phyloP scores from a whole-genome alignment of 768 basidiomycete species.

The Termitomyces sp. region DNA sequence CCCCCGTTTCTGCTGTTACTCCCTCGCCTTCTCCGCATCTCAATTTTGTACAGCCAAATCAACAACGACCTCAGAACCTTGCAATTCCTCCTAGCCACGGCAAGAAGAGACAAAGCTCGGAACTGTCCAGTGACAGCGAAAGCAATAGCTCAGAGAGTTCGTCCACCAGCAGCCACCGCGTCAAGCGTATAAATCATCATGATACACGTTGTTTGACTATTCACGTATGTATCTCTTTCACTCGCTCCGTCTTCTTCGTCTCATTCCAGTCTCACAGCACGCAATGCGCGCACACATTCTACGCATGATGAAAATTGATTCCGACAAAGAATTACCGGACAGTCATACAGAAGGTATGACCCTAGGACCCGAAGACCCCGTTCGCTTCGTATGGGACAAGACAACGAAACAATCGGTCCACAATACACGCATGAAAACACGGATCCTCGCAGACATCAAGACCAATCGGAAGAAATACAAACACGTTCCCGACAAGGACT shows the following conservation, averaged over 20 bases:
- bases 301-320: slow-evolving; percentile 48
- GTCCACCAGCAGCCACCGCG: slow-evolving; percentile 23
- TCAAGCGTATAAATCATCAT: slow-evolving; percentile 51
- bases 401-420: slow-evolving; percentile 71
- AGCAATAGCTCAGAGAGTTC: slow-evolving; percentile 31
- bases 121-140: slow-evolving; percentile 28
- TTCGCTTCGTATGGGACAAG: slow-evolving; percentile 79
- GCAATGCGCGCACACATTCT: slow-evolving; percentile 68
- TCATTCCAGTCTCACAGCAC: slow-evolving; percentile 34
- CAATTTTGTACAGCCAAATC: slow-evolving; percentile 9
- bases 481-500: slow-evolving; percentile 61
- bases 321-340: slow-evolving; percentile 55
- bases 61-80: slow-evolving; percentile 8
- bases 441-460: slow-evolving; percentile 55
- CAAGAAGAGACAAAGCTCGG: slow-evolving; percentile 25
- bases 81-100: slow-evolving; percentile 8
- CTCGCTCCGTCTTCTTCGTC: neutral
- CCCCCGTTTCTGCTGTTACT: slow-evolving; percentile 20
- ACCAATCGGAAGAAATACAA: slow-evolving; percentile 51
- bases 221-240: slow-evolving; percentile 36
- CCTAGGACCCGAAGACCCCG: slow-evolving; percentile 41
- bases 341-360: slow-evolving; percentile 50
- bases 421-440: slow-evolving; percentile 65
- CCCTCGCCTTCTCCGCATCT: slow-evolving; percentile 27
- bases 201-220: slow-evolving; percentile 64